Percentiles rank a stretch among this genome's conserved stretches.
Conservation (phyloP, 2,329 filamentous ascomycete genomes). For the Colletotrichum filicis region DNA sequence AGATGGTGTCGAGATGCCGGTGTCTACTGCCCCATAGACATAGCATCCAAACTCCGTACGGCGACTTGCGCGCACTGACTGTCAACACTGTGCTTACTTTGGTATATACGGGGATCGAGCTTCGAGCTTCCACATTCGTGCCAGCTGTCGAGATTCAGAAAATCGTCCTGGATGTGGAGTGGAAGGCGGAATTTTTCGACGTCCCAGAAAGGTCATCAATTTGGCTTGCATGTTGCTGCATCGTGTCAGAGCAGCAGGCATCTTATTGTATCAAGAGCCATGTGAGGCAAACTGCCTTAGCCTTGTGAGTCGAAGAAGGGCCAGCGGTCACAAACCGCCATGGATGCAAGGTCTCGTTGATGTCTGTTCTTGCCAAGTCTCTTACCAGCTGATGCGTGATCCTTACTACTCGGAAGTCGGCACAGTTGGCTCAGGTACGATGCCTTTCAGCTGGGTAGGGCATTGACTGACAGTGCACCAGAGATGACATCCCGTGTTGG, state of each 20-base stretch:
- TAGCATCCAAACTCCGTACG: background rate
- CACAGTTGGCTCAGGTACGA: conserved; percentile 9
- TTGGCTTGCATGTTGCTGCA: background rate
- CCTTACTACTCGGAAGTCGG: conserved; percentile 9
- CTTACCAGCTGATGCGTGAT: background rate
- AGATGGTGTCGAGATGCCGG: background rate
- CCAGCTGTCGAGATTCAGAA: background rate
- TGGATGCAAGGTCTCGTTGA: background rate
- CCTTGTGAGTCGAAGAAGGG: background rate
- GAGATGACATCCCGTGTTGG: conserved; percentile 12
- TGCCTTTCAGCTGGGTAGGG: background rate
- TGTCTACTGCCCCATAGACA: no score
- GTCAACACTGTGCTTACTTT: background rate
- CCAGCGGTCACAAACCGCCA: background rate
- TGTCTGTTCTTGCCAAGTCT: background rate
- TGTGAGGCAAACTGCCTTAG: background rate
- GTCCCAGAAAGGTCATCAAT: background rate
- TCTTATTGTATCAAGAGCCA: background rate
- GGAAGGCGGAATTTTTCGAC: background rate
- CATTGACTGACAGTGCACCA: conserved; percentile 12
- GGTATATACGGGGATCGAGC: background rate
- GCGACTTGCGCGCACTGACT: background rate
- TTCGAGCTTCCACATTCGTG: background rate
- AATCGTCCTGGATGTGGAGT: background rate
- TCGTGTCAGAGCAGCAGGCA: no score